Conservation (phyloP, 2,329 filamentous ascomycete species). For the Penicillium olsonii region DNA sequence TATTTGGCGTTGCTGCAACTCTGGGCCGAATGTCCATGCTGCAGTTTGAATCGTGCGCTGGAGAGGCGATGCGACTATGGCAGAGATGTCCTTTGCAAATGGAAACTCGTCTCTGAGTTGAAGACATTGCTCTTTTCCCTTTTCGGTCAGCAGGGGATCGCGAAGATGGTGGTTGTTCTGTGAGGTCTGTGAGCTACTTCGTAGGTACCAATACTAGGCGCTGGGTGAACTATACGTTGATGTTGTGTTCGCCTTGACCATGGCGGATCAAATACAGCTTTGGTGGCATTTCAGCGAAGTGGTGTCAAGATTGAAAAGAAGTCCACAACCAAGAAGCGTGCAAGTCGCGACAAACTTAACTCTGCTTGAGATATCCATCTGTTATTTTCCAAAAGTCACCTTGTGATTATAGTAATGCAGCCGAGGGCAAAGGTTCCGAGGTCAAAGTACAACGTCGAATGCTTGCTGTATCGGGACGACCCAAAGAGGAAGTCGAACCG, state of each 20-base stretch:
- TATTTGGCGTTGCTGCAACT: slow-evolving; percentile 7
- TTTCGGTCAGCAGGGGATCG: slow-evolving; percentile 8
- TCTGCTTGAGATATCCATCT: not conserved
- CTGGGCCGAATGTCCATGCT: slow-evolving; percentile 7
- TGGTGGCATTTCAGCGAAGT: slow-evolving; percentile 21
- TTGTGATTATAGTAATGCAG: not conserved
- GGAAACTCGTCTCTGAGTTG: slow-evolving; percentile 5
- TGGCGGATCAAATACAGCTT: slow-evolving; percentile 13
- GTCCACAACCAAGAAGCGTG: not conserved
- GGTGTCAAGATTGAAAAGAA: not conserved
- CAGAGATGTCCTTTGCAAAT: not conserved
- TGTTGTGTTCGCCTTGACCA: slow-evolving; percentile 16
- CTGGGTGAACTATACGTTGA: slow-evolving; percentile 3
- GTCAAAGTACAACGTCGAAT: too few relatives aligned
- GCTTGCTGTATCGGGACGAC: too few relatives aligned
- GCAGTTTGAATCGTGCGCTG: slow-evolving; percentile 16
- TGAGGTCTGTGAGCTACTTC: not conserved
- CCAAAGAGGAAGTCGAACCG: not conserved
- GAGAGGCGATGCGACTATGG: slow-evolving; percentile 13
- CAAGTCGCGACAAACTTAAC: not conserved
- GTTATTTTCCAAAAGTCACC: too few relatives aligned
- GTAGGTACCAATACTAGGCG: not conserved
- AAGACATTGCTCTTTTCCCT: slow-evolving; percentile 9
- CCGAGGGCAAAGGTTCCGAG: not conserved
- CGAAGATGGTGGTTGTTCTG: slow-evolving; percentile 10